Conservation (phyloP, 371 early-diverging fungal species). For the Amoeboaphelidium protococcarum region DNA sequence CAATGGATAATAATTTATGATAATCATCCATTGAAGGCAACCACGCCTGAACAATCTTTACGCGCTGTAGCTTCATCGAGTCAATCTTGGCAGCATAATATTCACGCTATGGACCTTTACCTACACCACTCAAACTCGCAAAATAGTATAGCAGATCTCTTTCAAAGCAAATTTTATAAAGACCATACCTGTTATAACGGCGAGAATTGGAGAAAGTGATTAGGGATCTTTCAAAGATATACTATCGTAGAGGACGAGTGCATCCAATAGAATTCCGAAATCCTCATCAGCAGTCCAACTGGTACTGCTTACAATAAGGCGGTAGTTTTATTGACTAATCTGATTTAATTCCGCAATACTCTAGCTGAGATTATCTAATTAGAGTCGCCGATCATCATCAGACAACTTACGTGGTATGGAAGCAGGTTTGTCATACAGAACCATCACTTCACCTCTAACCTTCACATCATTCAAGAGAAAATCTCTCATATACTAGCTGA, state of each 20-base stretch:
- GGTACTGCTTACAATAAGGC: slow-evolving; percentile 61
- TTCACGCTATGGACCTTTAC: slow-evolving; percentile 57
- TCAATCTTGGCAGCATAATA: slow-evolving; percentile 32
- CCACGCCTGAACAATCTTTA: slow-evolving; percentile 53
- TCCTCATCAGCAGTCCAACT: slow-evolving; percentile 93
- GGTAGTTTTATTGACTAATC: slow-evolving; percentile 1
- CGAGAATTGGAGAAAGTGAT: slow-evolving; percentile 25
- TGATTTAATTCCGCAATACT: too few species aligned
- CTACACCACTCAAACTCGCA: too few species aligned
- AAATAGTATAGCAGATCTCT: too few species aligned
- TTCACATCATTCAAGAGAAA: slow-evolving; percentile 30
- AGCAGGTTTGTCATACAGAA: slow-evolving; percentile 47
- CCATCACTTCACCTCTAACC: slow-evolving; percentile 31
- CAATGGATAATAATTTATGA: slow-evolving; percentile 47
- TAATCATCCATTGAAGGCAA: slow-evolving; percentile 52
- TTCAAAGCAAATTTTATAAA: too few species aligned
- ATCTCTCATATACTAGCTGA: slow-evolving; percentile 54
- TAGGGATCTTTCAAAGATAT: not conserved
- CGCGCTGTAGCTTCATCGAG: slow-evolving; percentile 19
- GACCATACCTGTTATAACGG: slow-evolving; percentile 84
- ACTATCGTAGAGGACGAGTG: slow-evolving; percentile 30
- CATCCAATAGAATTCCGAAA: slow-evolving; percentile 46
- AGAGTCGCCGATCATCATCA: too few species aligned
- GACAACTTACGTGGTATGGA: too few species aligned
- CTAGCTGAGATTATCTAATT: too few species aligned